These are phyloP conservation scores for Caloboletus firmus DNA, from an alignment of 1,284 basidiomycete species.

Conservation along the genomic window DNA sequence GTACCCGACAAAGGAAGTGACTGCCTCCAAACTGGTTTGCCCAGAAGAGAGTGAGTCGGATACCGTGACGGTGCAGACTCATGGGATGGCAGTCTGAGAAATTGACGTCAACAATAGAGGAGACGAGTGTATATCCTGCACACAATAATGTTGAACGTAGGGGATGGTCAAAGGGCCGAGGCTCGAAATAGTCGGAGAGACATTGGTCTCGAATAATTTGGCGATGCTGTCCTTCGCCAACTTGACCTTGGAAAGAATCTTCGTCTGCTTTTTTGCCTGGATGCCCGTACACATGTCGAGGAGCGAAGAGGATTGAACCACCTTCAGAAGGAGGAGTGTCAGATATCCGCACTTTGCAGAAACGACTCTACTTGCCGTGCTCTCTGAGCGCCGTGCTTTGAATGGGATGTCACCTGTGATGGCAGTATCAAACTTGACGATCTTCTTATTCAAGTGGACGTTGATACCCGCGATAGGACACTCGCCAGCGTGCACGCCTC, in stretches of 20 bases:
- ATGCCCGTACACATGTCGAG: not conserved
- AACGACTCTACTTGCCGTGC: slow-evolving; percentile 1
- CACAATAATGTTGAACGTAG: not conserved
- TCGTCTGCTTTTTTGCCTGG: slow-evolving; percentile 2
- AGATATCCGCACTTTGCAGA: not conserved
- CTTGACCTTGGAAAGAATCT: slow-evolving; percentile 11
- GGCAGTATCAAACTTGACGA: not conserved
- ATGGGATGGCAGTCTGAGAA: not conserved
- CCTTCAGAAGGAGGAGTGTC: not conserved
- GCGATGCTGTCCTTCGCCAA: slow-evolving; percentile 8
- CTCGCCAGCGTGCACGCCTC: not conserved
- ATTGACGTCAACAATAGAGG: not conserved
- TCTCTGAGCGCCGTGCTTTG: not conserved
- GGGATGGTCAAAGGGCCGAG: not conserved
- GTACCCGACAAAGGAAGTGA: not conserved
- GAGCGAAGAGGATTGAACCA: slow-evolving; percentile 1
- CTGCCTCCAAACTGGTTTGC: not conserved
- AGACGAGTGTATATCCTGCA: not conserved
- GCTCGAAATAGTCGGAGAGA: not conserved
- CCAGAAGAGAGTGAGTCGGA: not conserved
- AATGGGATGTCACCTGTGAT: not conserved
- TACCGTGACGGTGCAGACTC: not conserved
- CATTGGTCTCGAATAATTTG: slow-evolving; percentile 6
- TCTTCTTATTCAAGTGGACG: not conserved
- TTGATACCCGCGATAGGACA: not conserved